These are phyloP conservation scores for Leishmania guyanensis DNA, from an alignment of 208 protist species.

Conservation along the genomic window DNA sequence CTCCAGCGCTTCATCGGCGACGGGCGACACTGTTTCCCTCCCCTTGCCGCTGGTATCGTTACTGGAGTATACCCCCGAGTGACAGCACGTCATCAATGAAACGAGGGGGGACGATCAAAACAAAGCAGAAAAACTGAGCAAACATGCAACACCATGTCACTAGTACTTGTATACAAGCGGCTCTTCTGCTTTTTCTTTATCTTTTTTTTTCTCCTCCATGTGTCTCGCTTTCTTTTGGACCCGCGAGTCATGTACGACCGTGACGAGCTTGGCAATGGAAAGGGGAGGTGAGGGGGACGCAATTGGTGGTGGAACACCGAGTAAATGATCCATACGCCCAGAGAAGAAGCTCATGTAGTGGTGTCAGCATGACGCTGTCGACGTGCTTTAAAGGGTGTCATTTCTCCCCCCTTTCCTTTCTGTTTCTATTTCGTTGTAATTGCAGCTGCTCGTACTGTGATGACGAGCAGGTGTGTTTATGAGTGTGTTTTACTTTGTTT, in stretches of 20 bases:
- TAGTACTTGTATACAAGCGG: too few species aligned
- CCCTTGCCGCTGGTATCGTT: neutral
- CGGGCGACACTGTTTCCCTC: neutral
- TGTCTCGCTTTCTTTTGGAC: neutral
- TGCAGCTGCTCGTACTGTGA: neutral
- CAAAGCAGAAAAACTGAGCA: neutral
- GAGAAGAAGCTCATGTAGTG: neutral
- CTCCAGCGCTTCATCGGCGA: neutral
- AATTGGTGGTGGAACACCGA: neutral
- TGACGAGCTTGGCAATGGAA: neutral
- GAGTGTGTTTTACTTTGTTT: neutral
- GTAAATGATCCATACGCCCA: neutral
- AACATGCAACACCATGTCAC: neutral
- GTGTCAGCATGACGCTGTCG: neutral
- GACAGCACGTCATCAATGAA: neutral
- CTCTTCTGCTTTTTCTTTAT: too few species aligned
- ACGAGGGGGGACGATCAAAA: too few species aligned
- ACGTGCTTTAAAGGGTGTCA: neutral
- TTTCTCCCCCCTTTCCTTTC: neutral
- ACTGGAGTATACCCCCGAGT: neutral
- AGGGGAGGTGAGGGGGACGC: neutral
- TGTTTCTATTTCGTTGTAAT: neutral
- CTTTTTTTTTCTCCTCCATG: neutral
- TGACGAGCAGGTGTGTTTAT: neutral
- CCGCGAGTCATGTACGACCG: neutral